Evolutionary conservation across 805 yeast species (phyloP), one percentile per base, ranked within the genome.

Genomic region (Myxozyma udenii): DNA sequence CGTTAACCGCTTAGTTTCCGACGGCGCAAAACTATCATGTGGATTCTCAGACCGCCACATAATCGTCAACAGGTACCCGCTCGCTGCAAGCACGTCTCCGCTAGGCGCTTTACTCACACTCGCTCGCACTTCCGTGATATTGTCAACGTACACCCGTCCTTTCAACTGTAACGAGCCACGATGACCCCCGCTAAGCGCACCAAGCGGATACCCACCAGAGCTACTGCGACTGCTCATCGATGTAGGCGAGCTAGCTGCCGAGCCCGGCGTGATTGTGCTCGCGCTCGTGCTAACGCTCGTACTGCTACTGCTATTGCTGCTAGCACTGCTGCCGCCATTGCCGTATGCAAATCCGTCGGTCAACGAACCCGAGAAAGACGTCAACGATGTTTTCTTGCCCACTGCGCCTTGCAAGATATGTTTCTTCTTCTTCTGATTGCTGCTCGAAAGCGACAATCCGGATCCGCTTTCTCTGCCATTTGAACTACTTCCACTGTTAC

Each of bases 1-100:
- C 16, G 88, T 79, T 61, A 93, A 89, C 18, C 87, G 81, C 12
- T 96, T 96, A 25, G 86, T 82, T 59, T 90, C 97, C 62, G 81
- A 83, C 33, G 9, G 14, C 37, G 41, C 35, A 1, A 28, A 35
- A 6, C 46, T 24, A 46, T 84, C 81, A 6, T 95, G 93, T 64
- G 71, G 74, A 6, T 53, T 18, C 16, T 51, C 58, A 25, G 48
- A 43, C n/a, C 44, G 32, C 59, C 62, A 58, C 37, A 24, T 25
- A 9, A 60, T 47, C 16, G 57, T 48, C n/a, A 60, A 40, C n/a
- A 42, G 36, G 44, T 55, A 55, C 6, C 47, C 53, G 19, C 47
- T 44, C 7, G 16, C 39, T 14, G 47, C 46, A 7, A 46, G 42
- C 52, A 62, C 57, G 55, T 66, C 44, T 60, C 36, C 66, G 47